phyloP scores from a whole-genome alignment of 768 basidiomycete genomes.

The Amanita pseudoporphyria region DNA sequence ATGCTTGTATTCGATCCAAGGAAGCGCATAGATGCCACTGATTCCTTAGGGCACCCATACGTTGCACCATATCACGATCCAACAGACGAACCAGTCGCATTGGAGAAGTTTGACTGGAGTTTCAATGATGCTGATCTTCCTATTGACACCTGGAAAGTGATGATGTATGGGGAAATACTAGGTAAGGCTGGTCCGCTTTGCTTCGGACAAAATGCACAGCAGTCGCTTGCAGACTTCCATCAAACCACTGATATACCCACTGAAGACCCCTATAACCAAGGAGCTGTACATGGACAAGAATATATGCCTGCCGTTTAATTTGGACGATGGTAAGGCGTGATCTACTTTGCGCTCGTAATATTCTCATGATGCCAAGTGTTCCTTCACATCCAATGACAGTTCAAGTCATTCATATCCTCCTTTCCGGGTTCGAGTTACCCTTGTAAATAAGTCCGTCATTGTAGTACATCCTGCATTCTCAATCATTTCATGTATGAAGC shows the following conservation, averaged over 20 bases:
- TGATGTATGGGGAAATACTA: conserved; percentile 99
- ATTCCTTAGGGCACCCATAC: conserved; percentile 88
- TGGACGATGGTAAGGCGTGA: not conserved
- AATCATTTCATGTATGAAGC: not conserved
- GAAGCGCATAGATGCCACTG: conserved; percentile 90
- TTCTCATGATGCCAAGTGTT: not conserved
- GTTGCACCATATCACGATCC: conserved; percentile 98
- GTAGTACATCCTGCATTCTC: not conserved
- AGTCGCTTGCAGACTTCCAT: conserved; percentile 54
- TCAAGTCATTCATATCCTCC: not conserved
- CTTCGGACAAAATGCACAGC: not conserved
- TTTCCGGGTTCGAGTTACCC: too few species aligned
- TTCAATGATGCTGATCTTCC: conserved; percentile 99
- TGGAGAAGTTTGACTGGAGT: conserved; percentile 96
- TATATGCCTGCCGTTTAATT: not conserved
- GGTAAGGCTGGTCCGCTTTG: conserved; percentile 40
- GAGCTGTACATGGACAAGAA: not conserved
- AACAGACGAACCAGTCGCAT: conserved; percentile 91
- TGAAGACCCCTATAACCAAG: conserved; percentile 3
- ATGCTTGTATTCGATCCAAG: conserved; percentile 99
- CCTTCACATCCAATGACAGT: not conserved
- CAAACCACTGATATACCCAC: conserved; percentile 36
- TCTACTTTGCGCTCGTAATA: not conserved
- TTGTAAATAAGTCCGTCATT: not conserved
- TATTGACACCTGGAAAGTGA: conserved; percentile 99